Base-by-base conservation (phyloP, 2,329 filamentous ascomycete species). In the Aquanectria penicillioides region DNA sequence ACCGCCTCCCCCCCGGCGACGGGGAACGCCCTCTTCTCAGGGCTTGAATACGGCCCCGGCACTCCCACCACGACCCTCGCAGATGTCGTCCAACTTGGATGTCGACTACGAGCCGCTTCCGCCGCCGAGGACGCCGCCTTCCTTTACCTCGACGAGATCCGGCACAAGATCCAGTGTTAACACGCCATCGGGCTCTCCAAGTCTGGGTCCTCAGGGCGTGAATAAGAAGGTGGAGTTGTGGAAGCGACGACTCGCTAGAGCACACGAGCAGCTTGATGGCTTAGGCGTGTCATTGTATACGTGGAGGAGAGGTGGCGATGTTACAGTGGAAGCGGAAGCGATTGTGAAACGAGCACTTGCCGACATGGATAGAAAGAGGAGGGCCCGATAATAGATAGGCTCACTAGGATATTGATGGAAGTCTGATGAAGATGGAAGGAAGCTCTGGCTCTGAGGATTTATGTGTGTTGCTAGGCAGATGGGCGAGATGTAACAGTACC, bases 141-240 rank as follows among this genome's bases (percentile, higher is more conserved):
- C 64, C 7, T 60, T 69, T 28, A 66, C 57, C 20, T 69, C 71
- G 15, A 65, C 67, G 20, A 60, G 64, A 33, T 69, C 74, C 1
- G 66, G 67, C 5, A 71, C 69, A 12, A 66, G 72, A 5, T 75
- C 75, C 2, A 69, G 72, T n/a, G 65, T 56, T 9, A 70, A 68
- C 3, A 74, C 75, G 3, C 76, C 77, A 22, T 70, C 72, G 0
- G 71, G 71, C 1, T 78, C 75, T 2, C 76, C 76, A 2, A 73
- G 65, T 0, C 56, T 74, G 15, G 72, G 73, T 1, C 74, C 79
- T 2, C 69, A 71, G 50, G 68, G 63, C 4, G 71, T 77, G 11
- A 92, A 86, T 73, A 92, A 90, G 77, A 89, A 91, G 64, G 80
- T 93, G 53, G 88, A 89, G 59, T 70, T 93, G 43, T 95, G 91